Base-by-base conservation (phyloP, 2,329 filamentous ascomycete species). In the Clonostachys sp. region DNA sequence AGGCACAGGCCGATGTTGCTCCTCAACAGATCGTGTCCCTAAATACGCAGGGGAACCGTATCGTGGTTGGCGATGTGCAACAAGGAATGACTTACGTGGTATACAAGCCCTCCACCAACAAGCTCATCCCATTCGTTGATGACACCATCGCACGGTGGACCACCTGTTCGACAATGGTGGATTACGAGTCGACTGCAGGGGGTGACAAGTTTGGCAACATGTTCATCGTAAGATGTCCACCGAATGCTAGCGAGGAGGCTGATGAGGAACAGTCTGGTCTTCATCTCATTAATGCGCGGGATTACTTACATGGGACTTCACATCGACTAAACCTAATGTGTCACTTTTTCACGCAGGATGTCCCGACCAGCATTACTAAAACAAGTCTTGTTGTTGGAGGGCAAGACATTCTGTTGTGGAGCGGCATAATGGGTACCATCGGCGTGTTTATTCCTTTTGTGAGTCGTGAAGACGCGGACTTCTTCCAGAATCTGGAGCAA, bases 151-250 rank as follows among this genome's bases (percentile, higher is more conserved):
- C 91, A 45, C 84, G 94, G 34, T 97, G 91, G 89, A 95, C 90
- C 2, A 95, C 90, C 1, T 88, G 88, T 55, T 87, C 88, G 1
- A 81, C 91, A 4, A 96, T 99, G 90, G 85, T 97, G 3, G 94
- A 99, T 68, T 99, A 99, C 66, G 94, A 99, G 64, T 95, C 94
- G 2, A 84, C 89, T 20, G 91, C 91, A 4, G 94, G 92, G 35
- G 92, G 92, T 35, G 94, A 99, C 72, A 97, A 96, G 63, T 99
- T 99, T 55, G 95, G 94, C 51, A 99, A 99, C 59, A 70, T 99
- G 14, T 99, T 91, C 85, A 81, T 99, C 41, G 77, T 99, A 33
- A 87, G 94, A 43, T 94, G 89, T 59, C 91, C 92, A 0, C 75
- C 84, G 50, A 94, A 95, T 64, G 84, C 86, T 8, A 95, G 89